phyloP scores from a whole-genome alignment of 202 grass and related monocot genomes.

The Digitaria exilis region DNA sequence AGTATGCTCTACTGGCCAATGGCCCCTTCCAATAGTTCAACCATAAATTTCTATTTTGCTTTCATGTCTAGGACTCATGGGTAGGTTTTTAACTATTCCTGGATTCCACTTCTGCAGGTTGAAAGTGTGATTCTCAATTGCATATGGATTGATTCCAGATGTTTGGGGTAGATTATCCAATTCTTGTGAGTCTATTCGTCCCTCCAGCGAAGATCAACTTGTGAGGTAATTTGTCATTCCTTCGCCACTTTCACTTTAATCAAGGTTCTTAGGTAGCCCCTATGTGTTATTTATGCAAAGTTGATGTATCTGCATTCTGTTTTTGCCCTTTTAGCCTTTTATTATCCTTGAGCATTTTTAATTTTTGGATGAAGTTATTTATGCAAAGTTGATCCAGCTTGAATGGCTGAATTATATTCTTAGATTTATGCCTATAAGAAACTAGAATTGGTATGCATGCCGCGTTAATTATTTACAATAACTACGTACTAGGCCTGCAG shows the following conservation, averaged over 20 bases:
- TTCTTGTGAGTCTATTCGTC: constrained; percentile 77
- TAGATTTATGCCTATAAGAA: not conserved
- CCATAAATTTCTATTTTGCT: constrained; percentile 8
- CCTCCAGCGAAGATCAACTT: constrained; percentile 71
- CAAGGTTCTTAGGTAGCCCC: not conserved
- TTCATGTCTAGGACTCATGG: constrained; percentile 14
- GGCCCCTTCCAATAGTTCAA: constrained; percentile 7
- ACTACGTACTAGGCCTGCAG: too few species aligned
- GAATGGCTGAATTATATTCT: not conserved
- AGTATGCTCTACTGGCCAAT: not conserved
- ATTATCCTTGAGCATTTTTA: not conserved
- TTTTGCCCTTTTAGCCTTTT: constrained; percentile 7
- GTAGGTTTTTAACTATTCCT: not conserved
- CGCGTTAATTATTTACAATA: not conserved
- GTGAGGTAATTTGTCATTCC: constrained; percentile 50
- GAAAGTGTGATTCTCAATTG: constrained; percentile 75
- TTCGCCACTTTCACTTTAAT: not conserved
- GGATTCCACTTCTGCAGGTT: constrained; percentile 54
- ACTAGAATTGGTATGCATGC: constrained; percentile 8
- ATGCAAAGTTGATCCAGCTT: constrained; percentile 16
- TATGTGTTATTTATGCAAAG: too few species aligned
- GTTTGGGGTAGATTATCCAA: constrained; percentile 77
- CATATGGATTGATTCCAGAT: constrained; percentile 75
- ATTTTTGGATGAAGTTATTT: not conserved
- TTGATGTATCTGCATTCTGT: not conserved